Conservation (phyloP, 345 rosid genomes). For the Populus davidiana region DNA sequence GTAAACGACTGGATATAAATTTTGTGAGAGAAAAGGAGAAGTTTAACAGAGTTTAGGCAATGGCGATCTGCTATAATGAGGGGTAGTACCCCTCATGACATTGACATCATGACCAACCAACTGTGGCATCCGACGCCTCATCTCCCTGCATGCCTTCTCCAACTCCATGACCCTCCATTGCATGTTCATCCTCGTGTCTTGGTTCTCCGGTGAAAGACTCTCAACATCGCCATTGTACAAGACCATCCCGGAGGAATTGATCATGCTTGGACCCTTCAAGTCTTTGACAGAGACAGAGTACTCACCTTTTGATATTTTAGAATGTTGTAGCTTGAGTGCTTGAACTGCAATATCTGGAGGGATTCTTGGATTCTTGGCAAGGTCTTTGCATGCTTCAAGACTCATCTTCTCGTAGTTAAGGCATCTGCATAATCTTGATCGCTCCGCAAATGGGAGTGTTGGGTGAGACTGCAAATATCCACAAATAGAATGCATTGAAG, state of each 20-base stretch:
- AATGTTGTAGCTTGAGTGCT: conserved; percentile 61
- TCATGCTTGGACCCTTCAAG: not conserved
- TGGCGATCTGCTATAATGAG: conserved; percentile 10
- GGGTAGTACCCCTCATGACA: not conserved
- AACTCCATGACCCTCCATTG: conserved; percentile 48
- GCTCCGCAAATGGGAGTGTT: conserved; percentile 48
- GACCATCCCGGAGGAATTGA: not conserved
- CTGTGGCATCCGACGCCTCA: conserved; percentile 54
- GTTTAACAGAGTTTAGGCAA: conserved; percentile 60
- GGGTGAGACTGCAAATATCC: conserved; percentile 60
- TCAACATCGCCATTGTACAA: conserved; percentile 13
- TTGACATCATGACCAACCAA: conserved; percentile 35
- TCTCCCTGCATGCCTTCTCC: conserved; percentile 54
- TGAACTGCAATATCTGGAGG: conserved; percentile 66
- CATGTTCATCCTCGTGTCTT: conserved; percentile 32
- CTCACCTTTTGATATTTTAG: not conserved
- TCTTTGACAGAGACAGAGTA: not conserved
- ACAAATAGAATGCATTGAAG: not conserved
- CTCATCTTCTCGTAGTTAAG: conserved; percentile 67
- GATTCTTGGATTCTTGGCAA: conserved; percentile 75
- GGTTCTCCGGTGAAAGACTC: conserved; percentile 28
- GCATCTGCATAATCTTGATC: conserved; percentile 64
- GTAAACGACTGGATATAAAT: not conserved
- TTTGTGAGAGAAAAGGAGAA: not conserved
- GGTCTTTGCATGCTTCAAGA: conserved; percentile 65